Evolutionary conservation across 2,329 filamentous ascomycete genomes (phyloP).

Genomic region (Penicillium psychrosexuale): DNA sequence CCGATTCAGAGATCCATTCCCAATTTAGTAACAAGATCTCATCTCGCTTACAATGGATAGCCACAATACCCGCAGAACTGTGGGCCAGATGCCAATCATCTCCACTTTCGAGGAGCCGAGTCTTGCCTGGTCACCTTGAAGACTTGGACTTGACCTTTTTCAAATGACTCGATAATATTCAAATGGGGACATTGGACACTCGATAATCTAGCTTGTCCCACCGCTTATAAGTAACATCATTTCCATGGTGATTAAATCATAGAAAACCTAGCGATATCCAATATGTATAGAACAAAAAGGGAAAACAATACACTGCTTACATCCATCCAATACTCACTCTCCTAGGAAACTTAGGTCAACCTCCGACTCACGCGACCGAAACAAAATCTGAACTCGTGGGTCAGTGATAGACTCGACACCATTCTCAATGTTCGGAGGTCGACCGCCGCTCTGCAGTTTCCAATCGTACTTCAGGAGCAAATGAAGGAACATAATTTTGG

Average conservation of each 20-base stretch:
- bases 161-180: neutral
- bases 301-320: too few relatives aligned
- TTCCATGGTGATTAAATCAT: neutral
- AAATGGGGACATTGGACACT: neutral
- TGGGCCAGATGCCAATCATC: neutral
- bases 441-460: slow-evolving; percentile 37
- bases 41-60: slow-evolving; percentile 6
- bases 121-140: neutral
- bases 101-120: slow-evolving; percentile 4
- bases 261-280: neutral
- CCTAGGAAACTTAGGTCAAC: slow-evolving; percentile 24
- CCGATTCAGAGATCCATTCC: neutral
- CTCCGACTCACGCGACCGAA: slow-evolving; percentile 25
- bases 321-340: slow-evolving; percentile 14
- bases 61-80: neutral
- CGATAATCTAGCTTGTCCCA: neutral
- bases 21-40: neutral
- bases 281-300: neutral
- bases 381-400: slow-evolving; percentile 28
- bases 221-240: neutral
- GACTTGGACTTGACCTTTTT: neutral
- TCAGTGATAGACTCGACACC: slow-evolving; percentile 45
- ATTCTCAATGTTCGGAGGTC: slow-evolving; percentile 45
- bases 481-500: slow-evolving; percentile 55
- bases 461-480: slow-evolving; percentile 55